Conservation (phyloP, 106 monocot species). For the Chionographis japonica region DNA sequence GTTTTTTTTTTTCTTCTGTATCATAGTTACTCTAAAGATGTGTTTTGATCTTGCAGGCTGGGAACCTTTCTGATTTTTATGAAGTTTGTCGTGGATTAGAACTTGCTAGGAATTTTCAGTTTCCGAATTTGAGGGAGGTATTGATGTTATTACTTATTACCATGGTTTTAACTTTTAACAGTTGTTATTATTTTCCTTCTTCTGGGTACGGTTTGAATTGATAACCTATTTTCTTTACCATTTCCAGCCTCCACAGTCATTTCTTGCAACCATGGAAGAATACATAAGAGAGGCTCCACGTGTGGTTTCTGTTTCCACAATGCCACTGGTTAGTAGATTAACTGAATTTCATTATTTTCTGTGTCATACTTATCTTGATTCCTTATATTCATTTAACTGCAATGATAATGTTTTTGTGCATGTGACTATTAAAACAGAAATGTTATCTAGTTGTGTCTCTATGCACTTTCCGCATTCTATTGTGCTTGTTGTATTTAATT, state of each 20-base stretch:
- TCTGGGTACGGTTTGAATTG: not conserved
- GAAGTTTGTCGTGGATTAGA: slow-evolving; percentile 86
- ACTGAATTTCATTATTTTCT: not conserved
- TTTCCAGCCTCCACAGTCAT: slow-evolving; percentile 74
- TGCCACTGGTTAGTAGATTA: slow-evolving; percentile 50
- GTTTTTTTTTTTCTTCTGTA: too few species aligned
- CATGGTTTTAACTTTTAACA: not conserved
- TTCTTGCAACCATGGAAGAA: slow-evolving; percentile 77
- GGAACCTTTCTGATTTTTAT: slow-evolving; percentile 88
- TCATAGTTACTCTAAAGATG: not conserved
- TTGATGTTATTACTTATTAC: slow-evolving; percentile 1
- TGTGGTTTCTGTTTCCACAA: slow-evolving; percentile 41
- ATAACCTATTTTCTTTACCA: slow-evolving; percentile 1
- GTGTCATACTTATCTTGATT: not conserved
- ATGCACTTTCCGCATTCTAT: too few species aligned
- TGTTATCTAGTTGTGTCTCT: too few species aligned
- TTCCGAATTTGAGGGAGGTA: slow-evolving; percentile 92
- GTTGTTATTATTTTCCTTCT: not conserved
- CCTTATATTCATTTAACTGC: too few species aligned
- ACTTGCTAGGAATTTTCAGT: slow-evolving; percentile 93
- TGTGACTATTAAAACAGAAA: too few species aligned
- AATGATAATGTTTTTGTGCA: too few species aligned
- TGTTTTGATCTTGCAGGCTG: slow-evolving; percentile 48
- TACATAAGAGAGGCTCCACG: slow-evolving; percentile 77
- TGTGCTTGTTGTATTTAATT: too few species aligned